Base-by-base conservation (phyloP, 108 stramenopile genomes). In the Fistulifera pelliculosa region DNA sequence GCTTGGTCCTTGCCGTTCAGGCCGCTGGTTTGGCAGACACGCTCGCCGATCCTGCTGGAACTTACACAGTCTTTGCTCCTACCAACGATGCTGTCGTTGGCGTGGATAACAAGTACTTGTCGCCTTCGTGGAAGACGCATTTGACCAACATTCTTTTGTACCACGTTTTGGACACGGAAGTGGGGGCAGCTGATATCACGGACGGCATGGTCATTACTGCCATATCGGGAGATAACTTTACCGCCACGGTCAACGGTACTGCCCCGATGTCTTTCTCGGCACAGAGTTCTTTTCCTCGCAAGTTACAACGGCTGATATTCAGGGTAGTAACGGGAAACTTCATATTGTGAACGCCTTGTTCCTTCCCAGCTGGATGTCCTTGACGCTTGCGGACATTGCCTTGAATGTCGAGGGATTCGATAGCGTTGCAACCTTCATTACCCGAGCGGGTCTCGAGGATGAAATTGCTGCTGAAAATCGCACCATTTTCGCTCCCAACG, bases 271-370 rank as follows among this genome's bases (percentile, higher is more conserved):
- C 47, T 16, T 16, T 47, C 26, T 16, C 43, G 31, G 31, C 3
- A 6, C 31, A 8, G 31, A 35, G 3, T 8, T 35, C 31, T 35
- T 35, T 8, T 35, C 31, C 40, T 21, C 45, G 0, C 40, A 47
- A 12, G 49, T 61, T 12, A 44, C 38, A 5, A 18, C 43, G 13
- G 28, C 57, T 7, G 66, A 68, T 38, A 55, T 62, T 27, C 22
- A 28, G 0, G 60, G 28, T 11, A 17, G 17, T 21, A 68, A 68
- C 40, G 66, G 66, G 14, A 31, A 61, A 2, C 40, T 62, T 19
- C 66, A 68, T 47, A 55, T 27, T 13, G 55, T 68, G 27, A 40
- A 48, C 18, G 49, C n/a, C 21, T 17, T 68, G 12, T 17, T 66
- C 40, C 35, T 52, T n/a, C 65, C 63, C 2, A 47, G 21, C 10